Evolutionary conservation across 345 rosid genomes (phyloP).

Genomic region (Camelina sativa): DNA sequence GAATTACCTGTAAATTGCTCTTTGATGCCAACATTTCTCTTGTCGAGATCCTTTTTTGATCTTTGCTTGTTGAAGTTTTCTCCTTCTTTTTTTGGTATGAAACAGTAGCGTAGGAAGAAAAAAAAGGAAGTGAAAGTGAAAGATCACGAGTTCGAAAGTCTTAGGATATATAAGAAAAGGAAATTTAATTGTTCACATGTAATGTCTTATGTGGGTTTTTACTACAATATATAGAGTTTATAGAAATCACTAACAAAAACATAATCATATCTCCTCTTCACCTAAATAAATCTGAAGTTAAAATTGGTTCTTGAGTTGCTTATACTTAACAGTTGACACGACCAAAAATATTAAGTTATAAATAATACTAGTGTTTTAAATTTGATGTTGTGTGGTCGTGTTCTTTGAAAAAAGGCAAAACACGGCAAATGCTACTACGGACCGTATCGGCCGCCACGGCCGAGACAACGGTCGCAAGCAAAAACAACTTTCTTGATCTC

Average conservation of each 20-base stretch:
- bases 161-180: constrained; percentile 9
- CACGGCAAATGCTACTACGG: constrained; percentile 38
- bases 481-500: constrained; percentile 51
- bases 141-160: constrained; percentile 15
- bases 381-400: constrained; percentile 3
- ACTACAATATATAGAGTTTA: not conserved
- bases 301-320: not conserved
- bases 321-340: too few relatives aligned
- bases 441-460: constrained; percentile 32
- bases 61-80: constrained; percentile 39
- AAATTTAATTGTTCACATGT: constrained; percentile 24
- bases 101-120: constrained; percentile 40
- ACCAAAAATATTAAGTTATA: too few relatives aligned
- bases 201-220: constrained; percentile 22
- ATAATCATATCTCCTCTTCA: not conserved
- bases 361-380: not conserved
- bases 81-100: constrained; percentile 17
- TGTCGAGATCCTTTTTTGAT: constrained; percentile 40
- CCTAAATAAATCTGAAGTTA: not conserved
- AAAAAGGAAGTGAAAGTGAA: constrained; percentile 23
- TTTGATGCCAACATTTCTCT: constrained; percentile 30
- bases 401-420: not conserved
- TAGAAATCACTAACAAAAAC: constrained; percentile 13
- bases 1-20: constrained; percentile 42
- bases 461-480: constrained; percentile 31